Evolutionary conservation across 2,329 filamentous ascomycete species (phyloP).

Genomic region (Fusarium continuum): DNA sequence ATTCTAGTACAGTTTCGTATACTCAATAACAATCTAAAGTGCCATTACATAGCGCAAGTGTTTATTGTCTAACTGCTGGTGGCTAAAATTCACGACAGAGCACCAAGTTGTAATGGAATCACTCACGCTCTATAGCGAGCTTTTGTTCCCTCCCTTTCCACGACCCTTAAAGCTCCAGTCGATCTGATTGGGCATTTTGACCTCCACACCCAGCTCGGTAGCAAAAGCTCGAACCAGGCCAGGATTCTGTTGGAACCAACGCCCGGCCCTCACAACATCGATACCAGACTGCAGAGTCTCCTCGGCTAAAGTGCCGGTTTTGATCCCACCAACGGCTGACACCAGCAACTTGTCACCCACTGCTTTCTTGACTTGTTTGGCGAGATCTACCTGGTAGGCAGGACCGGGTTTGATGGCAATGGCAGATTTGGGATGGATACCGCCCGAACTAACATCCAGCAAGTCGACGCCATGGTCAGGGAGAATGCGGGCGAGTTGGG

Average conservation of each 20-base stretch:
- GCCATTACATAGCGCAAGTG: no score
- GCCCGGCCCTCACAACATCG: conserved; percentile 60
- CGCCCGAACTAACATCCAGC: conserved; percentile 76
- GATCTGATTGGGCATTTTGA: conserved; percentile 62
- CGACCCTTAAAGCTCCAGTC: conserved; percentile 61
- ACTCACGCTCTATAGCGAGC: background rate
- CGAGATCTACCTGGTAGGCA: conserved; percentile 76
- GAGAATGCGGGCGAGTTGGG: conserved; percentile 69
- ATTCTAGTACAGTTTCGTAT: no score
- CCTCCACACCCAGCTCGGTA: conserved; percentile 58
- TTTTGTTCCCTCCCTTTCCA: background rate
- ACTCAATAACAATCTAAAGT: no score
- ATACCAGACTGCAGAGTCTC: conserved; percentile 57
- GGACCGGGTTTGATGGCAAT: conserved; percentile 54
- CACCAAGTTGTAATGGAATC: background rate
- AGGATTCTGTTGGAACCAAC: conserved; percentile 67
- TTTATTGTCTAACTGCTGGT: background rate
- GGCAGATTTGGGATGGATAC: conserved; percentile 67
- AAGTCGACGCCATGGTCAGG: conserved; percentile 76
- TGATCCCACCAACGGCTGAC: conserved; percentile 59
- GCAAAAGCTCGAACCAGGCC: conserved; percentile 63
- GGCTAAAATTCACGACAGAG: background rate
- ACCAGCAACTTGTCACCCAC: conserved; percentile 67
- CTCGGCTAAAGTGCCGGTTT: conserved; percentile 55
- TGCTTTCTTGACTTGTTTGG: conserved; percentile 74